Evolutionary conservation across 192 early-diverging fungal species (phyloP), one percentile per base, ranked within the genome.

Genomic region (Coemansia sp.): DNA sequence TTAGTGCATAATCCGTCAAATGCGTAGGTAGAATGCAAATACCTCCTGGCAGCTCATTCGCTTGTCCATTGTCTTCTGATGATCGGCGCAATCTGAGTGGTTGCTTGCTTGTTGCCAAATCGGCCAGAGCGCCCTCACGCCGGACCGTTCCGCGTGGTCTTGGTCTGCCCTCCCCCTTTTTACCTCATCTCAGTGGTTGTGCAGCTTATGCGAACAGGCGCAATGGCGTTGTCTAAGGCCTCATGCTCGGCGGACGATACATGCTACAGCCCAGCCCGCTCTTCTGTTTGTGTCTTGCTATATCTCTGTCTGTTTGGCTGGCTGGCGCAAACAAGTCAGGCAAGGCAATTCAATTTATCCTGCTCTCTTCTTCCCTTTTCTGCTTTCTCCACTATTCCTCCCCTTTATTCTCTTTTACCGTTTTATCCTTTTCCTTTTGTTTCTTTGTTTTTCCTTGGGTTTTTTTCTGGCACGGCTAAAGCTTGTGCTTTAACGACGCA

Each of bases 361-460:
- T 14, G 16, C 39, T 20, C 42, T 51, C 24, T 46, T 46, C 7
- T 18, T 27, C 27, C 35, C 55, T 51, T 64, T 22, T 29, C 47
- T 28, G 57, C 25, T 45, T 53, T 50, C 48, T 63, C 29, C 62
- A 18, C 54, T 42, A 20, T 56, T n/a, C 42, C 51, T 25, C 59
- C 19, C 58, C 24, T 27, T 61, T 55, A 36, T 61, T 22, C n/a
- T n/a, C n/a, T n/a, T n/a, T n/a, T n/a, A n/a, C n/a, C n/a, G n/a
- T n/a, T n/a, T n/a, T n/a, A n/a, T n/a, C n/a, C n/a, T n/a, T n/a
- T 58, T 19, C 50, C 61, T 62, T 46, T 45, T 56, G 58, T 45
- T 45, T 19, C 19, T 6, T 29, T 27, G 53, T 51, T 67, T 25
- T 32, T 52, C 62, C 52, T 58, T 58, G 29, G 18, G 34, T 53